Conservation (phyloP, 805 yeast species). For the Zygoascus bituminiphila region DNA sequence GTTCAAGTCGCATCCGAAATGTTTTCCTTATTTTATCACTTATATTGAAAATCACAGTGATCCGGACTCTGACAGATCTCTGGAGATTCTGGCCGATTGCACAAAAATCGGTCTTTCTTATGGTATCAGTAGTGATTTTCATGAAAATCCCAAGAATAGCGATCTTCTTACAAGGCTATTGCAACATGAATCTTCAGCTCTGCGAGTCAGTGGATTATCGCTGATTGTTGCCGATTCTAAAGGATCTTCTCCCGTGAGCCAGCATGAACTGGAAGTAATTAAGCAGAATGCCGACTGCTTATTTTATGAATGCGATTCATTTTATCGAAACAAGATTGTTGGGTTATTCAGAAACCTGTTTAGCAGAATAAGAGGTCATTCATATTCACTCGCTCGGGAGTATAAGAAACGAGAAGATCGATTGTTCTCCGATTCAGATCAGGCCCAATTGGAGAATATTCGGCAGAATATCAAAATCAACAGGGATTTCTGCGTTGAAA, state of each 20-base stretch:
- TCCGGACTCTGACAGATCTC: conserved; percentile 19
- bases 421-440: not conserved
- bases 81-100: conserved; percentile 42
- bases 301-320: conserved; percentile 59
- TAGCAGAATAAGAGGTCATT: conserved; percentile 58
- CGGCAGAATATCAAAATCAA: conserved; percentile 2
- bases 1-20: conserved; percentile 43
- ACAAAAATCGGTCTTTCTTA: conserved; percentile 58
- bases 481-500: conserved; percentile 14
- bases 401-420: conserved; percentile 32
- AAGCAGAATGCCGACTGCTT: conserved; percentile 39
- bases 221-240: conserved; percentile 54
- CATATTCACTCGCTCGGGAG: conserved; percentile 52
- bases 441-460: not conserved
- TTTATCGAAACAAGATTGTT: conserved; percentile 55
- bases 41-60: conserved; percentile 14
- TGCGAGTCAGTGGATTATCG: conserved; percentile 50
- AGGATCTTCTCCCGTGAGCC: conserved; percentile 48
- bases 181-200: conserved; percentile 35
- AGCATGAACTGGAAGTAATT: conserved; percentile 38
- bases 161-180: conserved; percentile 34
- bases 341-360: conserved; percentile 57
- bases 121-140: conserved; percentile 31
- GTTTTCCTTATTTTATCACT: conserved; percentile 35
- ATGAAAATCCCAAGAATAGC: conserved; percentile 41